phyloP scores from a whole-genome alignment of 2,329 filamentous ascomycete species.

The Teratosphaeria pseudoeucalypti region DNA sequence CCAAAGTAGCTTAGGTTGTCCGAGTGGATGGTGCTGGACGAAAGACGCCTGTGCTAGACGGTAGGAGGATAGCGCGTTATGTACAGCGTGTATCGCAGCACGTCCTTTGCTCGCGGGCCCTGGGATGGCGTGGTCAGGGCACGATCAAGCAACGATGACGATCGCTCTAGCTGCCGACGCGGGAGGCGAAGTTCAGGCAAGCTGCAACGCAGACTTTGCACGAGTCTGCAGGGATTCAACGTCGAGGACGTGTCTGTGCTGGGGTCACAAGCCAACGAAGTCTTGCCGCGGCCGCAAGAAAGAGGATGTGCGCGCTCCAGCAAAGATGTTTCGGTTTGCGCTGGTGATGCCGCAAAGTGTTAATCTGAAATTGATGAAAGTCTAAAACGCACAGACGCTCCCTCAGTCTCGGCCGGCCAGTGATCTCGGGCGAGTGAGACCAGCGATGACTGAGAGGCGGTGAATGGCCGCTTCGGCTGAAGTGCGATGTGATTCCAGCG shows the following conservation, averaged over 20 bases:
- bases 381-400: neutral
- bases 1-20: constrained; percentile 3
- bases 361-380: neutral
- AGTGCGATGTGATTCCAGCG: constrained; percentile 3
- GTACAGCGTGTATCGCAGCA: constrained; percentile 22
- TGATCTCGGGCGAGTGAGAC: neutral
- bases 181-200: constrained; percentile 13
- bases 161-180: constrained; percentile 21
- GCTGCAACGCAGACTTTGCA: constrained; percentile 11
- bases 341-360: neutral
- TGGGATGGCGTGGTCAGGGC: constrained; percentile 21
- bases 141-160: constrained; percentile 21
- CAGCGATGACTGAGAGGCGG: neutral
- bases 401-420: neutral
- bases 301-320: neutral
- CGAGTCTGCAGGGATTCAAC: constrained; percentile 10
- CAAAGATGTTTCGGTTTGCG: neutral
- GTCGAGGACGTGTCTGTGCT: constrained; percentile 12
- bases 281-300: constrained; percentile 1
- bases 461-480: constrained; percentile 5
- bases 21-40: constrained; percentile 1
- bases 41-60: constrained; percentile 12
- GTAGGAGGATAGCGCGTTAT: constrained; percentile 18
- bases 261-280: constrained; percentile 6
- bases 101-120: constrained; percentile 24